phyloP scores from a whole-genome alignment of 2,329 filamentous ascomycete species.

The Colletotrichum magnum region DNA sequence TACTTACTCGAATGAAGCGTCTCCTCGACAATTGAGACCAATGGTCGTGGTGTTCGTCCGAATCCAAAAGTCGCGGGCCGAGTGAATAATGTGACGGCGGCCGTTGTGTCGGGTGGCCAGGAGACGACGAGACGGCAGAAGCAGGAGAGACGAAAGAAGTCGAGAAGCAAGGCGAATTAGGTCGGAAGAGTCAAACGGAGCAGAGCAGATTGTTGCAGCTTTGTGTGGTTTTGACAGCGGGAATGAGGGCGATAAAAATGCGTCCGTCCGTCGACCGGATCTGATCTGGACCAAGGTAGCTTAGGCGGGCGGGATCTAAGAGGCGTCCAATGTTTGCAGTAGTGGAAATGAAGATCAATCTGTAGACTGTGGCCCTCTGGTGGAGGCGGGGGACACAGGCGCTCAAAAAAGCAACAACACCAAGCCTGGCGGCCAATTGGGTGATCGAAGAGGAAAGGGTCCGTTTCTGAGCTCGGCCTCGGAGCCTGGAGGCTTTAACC shows the following conservation, averaged over 20 bases:
- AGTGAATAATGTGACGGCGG: not conserved
- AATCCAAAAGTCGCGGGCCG: not conserved
- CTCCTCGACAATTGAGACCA: not conserved
- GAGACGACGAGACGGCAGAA: not conserved
- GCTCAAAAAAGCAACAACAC: conserved; percentile 24
- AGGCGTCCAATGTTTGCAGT: conserved; percentile 41
- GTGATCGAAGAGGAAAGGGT: not conserved
- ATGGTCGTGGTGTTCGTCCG: not conserved
- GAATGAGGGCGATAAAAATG: conserved; percentile 30
- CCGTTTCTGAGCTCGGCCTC: conserved; percentile 9
- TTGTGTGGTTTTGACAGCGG: conserved; percentile 16
- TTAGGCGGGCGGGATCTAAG: conserved; percentile 35
- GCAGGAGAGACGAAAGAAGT: not conserved
- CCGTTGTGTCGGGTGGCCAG: not conserved
- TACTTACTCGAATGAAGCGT: not conserved
- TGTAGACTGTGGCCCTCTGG: conserved; percentile 22
- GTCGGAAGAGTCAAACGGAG: not conserved
- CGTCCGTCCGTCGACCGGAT: conserved; percentile 24
- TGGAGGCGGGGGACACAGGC: not conserved
- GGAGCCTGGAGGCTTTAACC: conserved; percentile 7
- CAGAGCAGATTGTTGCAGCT: not conserved
- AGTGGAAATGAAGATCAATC: conserved; percentile 41
- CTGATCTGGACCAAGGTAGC: conserved; percentile 13
- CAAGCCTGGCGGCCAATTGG: conserved; percentile 4
- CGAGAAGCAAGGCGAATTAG: not conserved